Percentiles rank a stretch among this genome's conserved stretches.
Conservation (phyloP, 345 rosid species). For the Schrenkiella parvula region DNA sequence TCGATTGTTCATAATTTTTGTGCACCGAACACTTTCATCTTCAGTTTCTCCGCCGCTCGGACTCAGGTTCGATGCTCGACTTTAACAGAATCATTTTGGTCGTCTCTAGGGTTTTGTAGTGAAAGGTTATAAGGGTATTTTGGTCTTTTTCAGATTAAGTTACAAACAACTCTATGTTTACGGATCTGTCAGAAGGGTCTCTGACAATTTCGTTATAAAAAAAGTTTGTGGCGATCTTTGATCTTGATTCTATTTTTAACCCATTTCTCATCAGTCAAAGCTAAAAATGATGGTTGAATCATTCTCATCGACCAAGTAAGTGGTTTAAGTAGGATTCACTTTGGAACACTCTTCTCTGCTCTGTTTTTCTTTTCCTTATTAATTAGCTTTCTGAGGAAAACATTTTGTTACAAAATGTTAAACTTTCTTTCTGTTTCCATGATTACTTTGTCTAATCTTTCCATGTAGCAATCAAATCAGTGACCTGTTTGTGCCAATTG, state of each 20-base stretch:
- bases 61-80: slow-evolving; percentile 3
- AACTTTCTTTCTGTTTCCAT: slow-evolving; percentile 16
- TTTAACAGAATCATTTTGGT: neutral
- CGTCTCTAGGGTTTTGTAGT: slow-evolving; percentile 14
- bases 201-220: slow-evolving; percentile 22
- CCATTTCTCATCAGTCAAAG: slow-evolving; percentile 8
- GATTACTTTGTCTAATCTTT: slow-evolving; percentile 12
- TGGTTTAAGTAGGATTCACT: neutral
- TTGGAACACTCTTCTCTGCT: slow-evolving; percentile 8
- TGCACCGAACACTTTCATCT: neutral
- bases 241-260: slow-evolving; percentile 24
- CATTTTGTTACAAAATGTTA: too few species aligned
- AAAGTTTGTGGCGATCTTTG: slow-evolving; percentile 15
- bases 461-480: slow-evolving; percentile 11
- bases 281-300: neutral
- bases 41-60: neutral
- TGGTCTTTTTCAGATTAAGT: slow-evolving; percentile 8
- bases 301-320: neutral
- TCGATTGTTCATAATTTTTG: neutral
- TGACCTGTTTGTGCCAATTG: slow-evolving; percentile 18
- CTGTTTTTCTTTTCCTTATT: neutral
- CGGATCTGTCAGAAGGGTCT: slow-evolving; percentile 31
- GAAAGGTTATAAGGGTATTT: slow-evolving; percentile 25
- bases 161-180: slow-evolving; percentile 12
- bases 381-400: too few species aligned